Percentiles rank a stretch among this genome's conserved stretches.
Conservation (phyloP, 2,329 filamentous ascomycete species). For the Fusarium pilosicola region DNA sequence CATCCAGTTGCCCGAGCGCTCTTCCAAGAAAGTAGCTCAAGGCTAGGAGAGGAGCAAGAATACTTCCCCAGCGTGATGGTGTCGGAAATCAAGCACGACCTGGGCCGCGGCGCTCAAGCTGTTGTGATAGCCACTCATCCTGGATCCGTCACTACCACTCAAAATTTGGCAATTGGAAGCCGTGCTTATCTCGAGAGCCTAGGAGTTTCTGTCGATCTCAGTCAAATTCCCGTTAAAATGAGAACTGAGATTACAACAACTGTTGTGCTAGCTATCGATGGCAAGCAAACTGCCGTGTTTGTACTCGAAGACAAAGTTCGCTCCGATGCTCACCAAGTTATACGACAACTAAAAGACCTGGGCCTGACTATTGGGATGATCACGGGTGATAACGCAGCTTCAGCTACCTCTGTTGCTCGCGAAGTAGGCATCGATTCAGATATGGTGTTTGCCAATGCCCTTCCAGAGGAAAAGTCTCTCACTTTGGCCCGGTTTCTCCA, state of each 20-base stretch:
- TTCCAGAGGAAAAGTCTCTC: not conserved
- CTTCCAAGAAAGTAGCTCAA: not conserved
- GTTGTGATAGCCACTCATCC: not conserved
- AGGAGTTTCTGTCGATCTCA: not conserved
- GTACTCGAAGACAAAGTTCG: not conserved
- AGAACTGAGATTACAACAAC: not conserved
- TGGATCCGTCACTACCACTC: rapidly evolving
- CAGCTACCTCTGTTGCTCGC: not conserved
- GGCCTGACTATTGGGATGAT: not conserved
- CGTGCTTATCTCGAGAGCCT: not conserved
- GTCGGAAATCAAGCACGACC: not conserved
- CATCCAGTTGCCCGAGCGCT: not conserved
- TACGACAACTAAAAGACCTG: not conserved
- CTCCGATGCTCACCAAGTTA: not conserved
- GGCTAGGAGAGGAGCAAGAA: rapidly evolving
- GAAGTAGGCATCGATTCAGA: not conserved
- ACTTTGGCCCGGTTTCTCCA: not conserved
- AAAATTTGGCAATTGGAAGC: not conserved
- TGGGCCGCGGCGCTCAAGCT: not conserved
- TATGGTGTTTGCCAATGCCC: not conserved
- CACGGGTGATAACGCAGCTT: not conserved
- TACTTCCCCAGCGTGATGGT: rapidly evolving
- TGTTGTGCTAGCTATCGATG: not conserved
- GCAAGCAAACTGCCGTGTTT: not conserved
- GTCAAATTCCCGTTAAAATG: rapidly evolving